Base-by-base conservation (phyloP, 2,329 filamentous ascomycete species). In the Penicillium freii region DNA sequence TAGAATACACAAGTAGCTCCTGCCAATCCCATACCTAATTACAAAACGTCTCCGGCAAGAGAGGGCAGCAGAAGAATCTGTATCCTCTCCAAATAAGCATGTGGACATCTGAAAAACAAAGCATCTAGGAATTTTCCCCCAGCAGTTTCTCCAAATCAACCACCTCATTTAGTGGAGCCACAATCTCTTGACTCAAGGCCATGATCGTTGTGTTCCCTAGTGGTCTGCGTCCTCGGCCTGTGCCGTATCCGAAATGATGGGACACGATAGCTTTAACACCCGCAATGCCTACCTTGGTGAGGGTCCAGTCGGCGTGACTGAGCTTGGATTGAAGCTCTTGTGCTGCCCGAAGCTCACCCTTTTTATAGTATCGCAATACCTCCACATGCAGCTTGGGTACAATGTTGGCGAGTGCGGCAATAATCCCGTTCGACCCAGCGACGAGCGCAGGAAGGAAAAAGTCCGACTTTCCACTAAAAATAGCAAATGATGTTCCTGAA, bases 231-330 rank as follows among this genome's bases (percentile, higher is more conserved):
- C 33, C 34, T 5, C 45, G 52, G 11, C 33, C 25, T 2, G 33
- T 44, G 17, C 89, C 89, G 70, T 92, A 92, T 48, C 89, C 88
- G 71, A 84, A 91, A 73, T 89, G 89, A 67, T 79, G 84, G 77
- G 91, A 85, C 63, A 92, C 87, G n/a, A 88, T 88, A 63, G 84
- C 83, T 80, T 92, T 92, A 29, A 89, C 91, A 29, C 89, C 89
- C 1, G 89, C 86, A 67, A 92, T 89, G 50, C 88, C 88, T 0
- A 87, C 79, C 78, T 90, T 92, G 58, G 88, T 91, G 59, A 92
- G 77, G 38, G 87, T 85, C 89, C 89, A 92, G 74, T 92, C 89
- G 39, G 85, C 87, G 71, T 84, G 85, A 68, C 85, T 85, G 57
- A 92, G 81, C 15, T 85, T 76, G 76, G 87, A 88, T 70, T 92